Percentiles rank a stretch among this genome's conserved stretches.
Conservation (phyloP, 148 eudicot species). For the Heliamphora exappendiculata region DNA sequence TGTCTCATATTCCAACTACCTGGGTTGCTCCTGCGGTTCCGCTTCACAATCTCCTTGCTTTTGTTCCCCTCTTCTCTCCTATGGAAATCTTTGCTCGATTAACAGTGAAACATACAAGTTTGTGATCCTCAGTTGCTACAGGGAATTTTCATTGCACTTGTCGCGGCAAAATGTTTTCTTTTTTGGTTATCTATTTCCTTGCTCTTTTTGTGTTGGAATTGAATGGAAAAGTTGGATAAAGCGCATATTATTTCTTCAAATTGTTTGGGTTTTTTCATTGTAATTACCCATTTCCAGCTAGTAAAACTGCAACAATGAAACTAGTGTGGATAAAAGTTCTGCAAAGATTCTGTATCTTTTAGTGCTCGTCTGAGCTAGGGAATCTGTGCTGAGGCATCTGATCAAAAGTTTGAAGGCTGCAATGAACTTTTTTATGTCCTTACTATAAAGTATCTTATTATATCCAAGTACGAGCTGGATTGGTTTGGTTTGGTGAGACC, state of each 20-base stretch:
- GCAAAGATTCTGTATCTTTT: not conserved
- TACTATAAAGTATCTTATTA: no score
- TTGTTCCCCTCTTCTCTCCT: not conserved
- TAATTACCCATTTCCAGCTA: not conserved
- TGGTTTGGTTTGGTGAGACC: no score
- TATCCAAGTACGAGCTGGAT: no score
- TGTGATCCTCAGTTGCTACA: not conserved
- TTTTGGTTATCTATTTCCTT: not conserved
- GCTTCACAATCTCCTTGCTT: not conserved
- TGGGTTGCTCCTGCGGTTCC: not conserved
- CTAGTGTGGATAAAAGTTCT: not conserved
- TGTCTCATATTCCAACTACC: not conserved
- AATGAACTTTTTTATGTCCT: no score
- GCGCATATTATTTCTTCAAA: not conserved
- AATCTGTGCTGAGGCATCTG: not conserved
- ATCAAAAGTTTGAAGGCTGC: no score
- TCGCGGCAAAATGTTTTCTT: slow-evolving; percentile 11
- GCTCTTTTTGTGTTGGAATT: not conserved
- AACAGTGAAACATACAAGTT: not conserved
- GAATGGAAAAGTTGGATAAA: not conserved
- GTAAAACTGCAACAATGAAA: slow-evolving; percentile 3
- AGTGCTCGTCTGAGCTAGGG: not conserved
- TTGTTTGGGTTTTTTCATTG: not conserved
- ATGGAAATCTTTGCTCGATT: not conserved
- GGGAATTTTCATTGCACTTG: slow-evolving; percentile 6